Percentiles rank a stretch among this genome's conserved stretches.
phyloP scores from a whole-genome alignment of 306 rosid genomes.

The Myrica gale region DNA sequence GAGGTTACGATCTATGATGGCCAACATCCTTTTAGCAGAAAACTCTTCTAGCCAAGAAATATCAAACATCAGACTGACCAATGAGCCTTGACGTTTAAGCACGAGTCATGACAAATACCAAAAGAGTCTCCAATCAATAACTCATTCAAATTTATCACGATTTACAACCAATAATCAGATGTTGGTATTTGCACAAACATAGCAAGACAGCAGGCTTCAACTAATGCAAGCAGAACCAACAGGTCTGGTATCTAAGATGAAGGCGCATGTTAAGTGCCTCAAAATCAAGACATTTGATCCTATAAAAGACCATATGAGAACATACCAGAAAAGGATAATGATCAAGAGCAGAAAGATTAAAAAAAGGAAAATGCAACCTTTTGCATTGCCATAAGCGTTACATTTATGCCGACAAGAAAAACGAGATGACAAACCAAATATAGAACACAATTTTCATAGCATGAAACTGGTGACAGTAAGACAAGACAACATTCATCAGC shows the following conservation, averaged over 20 bases:
- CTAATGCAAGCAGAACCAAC: neutral
- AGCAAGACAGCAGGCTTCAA: neutral
- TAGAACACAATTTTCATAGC: neutral
- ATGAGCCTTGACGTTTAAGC: too few relatives aligned
- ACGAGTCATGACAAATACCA: too few relatives aligned
- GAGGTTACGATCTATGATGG: too few relatives aligned
- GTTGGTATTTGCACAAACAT: neutral
- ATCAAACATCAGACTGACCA: too few relatives aligned
- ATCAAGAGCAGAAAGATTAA: neutral
- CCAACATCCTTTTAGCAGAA: too few relatives aligned
- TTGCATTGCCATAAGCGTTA: neutral
- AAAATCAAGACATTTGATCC: neutral
- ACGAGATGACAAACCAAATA: too few relatives aligned
- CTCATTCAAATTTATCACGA: too few relatives aligned
- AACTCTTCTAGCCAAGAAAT: too few relatives aligned
- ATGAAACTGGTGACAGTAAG: neutral
- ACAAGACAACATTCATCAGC: constrained; percentile 17
- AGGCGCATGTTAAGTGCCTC: neutral
- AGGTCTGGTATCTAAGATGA: neutral
- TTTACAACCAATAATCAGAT: constrained; percentile 17
- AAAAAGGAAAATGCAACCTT: neutral
- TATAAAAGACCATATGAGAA: neutral
- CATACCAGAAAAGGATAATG: neutral
- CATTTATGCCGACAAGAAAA: neutral
- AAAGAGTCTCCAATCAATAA: too few relatives aligned